phyloP scores from a whole-genome alignment of 148 eudicot genomes.

The Fallopia convolvulus region DNA sequence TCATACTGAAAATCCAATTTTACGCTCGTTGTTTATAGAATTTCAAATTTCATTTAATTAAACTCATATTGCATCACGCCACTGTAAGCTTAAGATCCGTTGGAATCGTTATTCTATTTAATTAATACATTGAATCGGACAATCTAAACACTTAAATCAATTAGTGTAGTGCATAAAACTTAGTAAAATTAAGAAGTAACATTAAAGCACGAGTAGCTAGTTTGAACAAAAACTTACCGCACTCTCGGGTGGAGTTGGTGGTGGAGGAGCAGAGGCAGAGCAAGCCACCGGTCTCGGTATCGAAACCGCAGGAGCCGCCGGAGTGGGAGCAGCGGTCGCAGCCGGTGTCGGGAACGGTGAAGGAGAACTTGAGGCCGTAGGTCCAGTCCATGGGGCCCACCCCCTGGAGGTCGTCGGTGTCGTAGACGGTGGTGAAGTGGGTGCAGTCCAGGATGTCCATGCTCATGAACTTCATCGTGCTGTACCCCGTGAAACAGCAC shows the following conservation, averaged over 20 bases:
- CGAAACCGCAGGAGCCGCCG: constrained; percentile 83
- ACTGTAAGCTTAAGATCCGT: no score
- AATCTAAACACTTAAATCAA: no score
- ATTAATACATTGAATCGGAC: no score
- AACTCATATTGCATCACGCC: no score
- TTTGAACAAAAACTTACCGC: constrained; percentile 39
- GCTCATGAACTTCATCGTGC: constrained; percentile 72
- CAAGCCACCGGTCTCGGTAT: constrained; percentile 60
- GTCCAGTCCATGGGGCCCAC: constrained; percentile 73
- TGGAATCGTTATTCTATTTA: no score
- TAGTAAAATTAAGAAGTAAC: no score
- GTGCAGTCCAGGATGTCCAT: constrained; percentile 82
- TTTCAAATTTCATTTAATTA: no score
- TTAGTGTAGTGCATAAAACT: no score
- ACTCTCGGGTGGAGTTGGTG: constrained; percentile 64
- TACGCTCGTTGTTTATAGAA: no score
- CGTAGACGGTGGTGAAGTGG: constrained; percentile 68
- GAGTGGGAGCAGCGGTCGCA: constrained; percentile 61
- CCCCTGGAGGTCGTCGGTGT: constrained; percentile 44
- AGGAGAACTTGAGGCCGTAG: constrained; percentile 70
- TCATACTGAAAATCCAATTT: neutral
- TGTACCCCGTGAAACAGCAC: constrained; percentile 79
- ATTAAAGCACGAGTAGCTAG: neutral
- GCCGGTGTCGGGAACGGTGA: constrained; percentile 69
- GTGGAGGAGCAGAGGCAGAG: constrained; percentile 59